Evolutionary conservation across 2,329 filamentous ascomycete species (phyloP), one percentile per base, ranked within the genome.

Genomic region (Malbranchea zuffiana): DNA sequence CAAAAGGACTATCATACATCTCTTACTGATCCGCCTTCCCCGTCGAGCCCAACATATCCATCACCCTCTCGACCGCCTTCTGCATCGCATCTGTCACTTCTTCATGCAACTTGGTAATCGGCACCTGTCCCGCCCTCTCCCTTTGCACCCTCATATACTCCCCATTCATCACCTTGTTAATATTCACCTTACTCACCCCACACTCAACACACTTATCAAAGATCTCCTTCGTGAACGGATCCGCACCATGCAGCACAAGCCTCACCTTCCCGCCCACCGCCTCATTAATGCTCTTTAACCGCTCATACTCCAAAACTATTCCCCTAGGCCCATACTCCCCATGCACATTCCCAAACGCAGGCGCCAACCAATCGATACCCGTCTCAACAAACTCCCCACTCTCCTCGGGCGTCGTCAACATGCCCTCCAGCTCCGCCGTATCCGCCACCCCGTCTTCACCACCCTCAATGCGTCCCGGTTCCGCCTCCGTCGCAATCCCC

Each of bases 301-400:
- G 57, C 13, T 68, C 71, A 52, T 74, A 79, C 49, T 81, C 77
- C 12, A 80, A 56, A 52, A 69, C 64, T 16, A 77, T 73, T 0
- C 79, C 80, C 11, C 72, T 60, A 0, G 74, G 69, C 0, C 79
- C 79, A 56, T 85, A 84, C 47, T 77, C 73, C 4, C 80, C 80
- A 57, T 85, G 80, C 29, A 85, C 75, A 49, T 84, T 85, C 3
- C 80, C 80, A 59, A 85, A 82, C 0, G 78, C 78, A 0, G 80
- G 81, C 2, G 81, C 81, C 10, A 86, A 62, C 62, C 78, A 79
- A 49, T 85, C 76, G 50, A 85, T 80, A 0, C 79, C 80, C 7
- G 78, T 80, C 2, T 65, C 69, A 3, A 82, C 69, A 48, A 86
- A 85, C 49, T 82, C 74, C 44, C 75, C 68, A 5, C 76, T 78